phyloP scores from a whole-genome alignment of 768 basidiomycete genomes.

The Aureoboletus auriporus region DNA sequence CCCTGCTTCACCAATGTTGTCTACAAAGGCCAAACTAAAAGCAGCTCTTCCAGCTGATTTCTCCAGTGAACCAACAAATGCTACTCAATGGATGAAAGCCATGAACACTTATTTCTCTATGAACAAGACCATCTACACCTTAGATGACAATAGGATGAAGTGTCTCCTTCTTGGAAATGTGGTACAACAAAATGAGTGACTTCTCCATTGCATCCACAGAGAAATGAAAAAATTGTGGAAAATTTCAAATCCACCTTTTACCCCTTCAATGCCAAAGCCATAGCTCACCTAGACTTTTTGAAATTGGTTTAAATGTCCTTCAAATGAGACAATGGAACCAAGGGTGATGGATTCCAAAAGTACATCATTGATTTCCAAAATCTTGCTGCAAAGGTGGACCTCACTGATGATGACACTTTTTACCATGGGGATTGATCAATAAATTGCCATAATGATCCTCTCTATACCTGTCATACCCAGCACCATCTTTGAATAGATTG shows the following conservation, averaged over 20 bases:
- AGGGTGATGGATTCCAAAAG: background rate
- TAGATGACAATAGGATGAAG: too few species aligned
- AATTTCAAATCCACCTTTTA: background rate
- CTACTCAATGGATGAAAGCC: too few species aligned
- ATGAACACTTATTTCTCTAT: too few species aligned
- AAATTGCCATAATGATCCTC: background rate
- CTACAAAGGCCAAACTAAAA: too few species aligned
- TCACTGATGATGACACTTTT: background rate
- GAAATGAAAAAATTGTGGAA: background rate
- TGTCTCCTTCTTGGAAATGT: too few species aligned
- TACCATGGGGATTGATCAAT: background rate
- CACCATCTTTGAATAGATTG: background rate
- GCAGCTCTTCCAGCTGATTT: too few species aligned
- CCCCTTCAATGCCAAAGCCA: background rate
- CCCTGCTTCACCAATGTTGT: too few species aligned
- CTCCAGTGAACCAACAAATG: too few species aligned
- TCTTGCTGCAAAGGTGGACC: background rate
- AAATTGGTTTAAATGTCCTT: background rate
- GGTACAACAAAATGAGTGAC: too few species aligned
- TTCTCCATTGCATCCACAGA: background rate
- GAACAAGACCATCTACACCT: too few species aligned
- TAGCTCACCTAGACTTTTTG: background rate
- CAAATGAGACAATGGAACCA: background rate
- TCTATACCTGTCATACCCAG: background rate
- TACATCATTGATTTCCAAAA: background rate